Evolutionary conservation across 495 filamentous ascomycete species (phyloP).

Genomic region (Xylaria flabelliformis): DNA sequence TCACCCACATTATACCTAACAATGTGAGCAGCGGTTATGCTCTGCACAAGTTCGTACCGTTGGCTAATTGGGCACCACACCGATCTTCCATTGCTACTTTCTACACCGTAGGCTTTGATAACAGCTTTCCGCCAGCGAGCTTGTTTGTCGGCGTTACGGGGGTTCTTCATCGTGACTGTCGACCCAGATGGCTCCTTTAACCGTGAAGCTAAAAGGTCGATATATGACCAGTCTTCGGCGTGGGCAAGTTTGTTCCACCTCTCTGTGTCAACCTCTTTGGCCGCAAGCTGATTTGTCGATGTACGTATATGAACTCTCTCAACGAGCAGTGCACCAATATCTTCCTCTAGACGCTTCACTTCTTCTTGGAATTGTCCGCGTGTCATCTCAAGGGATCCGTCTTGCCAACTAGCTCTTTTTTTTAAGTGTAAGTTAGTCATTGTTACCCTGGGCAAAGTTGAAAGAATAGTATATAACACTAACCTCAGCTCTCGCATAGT

Average conservation of each 20-base stretch:
- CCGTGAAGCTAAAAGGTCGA: slow-evolving; percentile 1
- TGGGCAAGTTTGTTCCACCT: slow-evolving; percentile 13
- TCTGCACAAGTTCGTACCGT: not conserved
- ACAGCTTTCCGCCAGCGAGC: not conserved
- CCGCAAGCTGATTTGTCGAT: not conserved
- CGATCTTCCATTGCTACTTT: not conserved
- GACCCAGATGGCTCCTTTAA: slow-evolving; percentile 2
- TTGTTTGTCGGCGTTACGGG: not conserved
- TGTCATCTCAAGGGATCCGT: not conserved
- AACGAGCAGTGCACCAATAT: not conserved
- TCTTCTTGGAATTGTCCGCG: not conserved
- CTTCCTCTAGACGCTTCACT: not conserved
- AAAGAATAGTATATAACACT: not conserved
- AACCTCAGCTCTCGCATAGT: slow-evolving; percentile 1
- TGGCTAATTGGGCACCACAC: slow-evolving; percentile 14
- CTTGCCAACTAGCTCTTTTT: not conserved
- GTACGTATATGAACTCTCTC: slow-evolving; percentile 3
- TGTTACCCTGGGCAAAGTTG: not conserved
- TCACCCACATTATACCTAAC: slow-evolving; percentile 21
- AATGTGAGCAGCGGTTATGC: not conserved
- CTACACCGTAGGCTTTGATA: not conserved
- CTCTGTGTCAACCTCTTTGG: not conserved
- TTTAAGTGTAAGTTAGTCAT: not conserved
- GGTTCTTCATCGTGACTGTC: slow-evolving; percentile 10
- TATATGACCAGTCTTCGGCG: slow-evolving; percentile 13